phyloP scores from a whole-genome alignment of 768 basidiomycete genomes.

The Dioszegia aurantiaca region DNA sequence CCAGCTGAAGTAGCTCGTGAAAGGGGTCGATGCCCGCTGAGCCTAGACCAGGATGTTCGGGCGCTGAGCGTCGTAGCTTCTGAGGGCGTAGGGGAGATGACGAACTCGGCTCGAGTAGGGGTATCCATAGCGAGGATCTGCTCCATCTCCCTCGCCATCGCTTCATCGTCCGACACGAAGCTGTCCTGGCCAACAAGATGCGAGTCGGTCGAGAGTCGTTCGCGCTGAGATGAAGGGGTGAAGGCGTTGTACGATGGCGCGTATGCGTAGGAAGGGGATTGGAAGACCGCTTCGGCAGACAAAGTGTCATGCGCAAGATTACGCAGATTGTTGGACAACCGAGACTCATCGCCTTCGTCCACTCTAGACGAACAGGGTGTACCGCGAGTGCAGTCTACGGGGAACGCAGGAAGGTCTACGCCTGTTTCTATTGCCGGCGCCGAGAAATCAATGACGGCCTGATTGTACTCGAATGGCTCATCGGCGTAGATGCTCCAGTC shows the following conservation, averaged over 20 bases:
- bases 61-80: constrained; percentile 9
- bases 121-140: constrained; percentile 43
- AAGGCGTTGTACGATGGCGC: not conserved
- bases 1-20: constrained; percentile 12
- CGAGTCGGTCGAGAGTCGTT: constrained; percentile 12
- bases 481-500: constrained; percentile 13
- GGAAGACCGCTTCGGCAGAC: not conserved
- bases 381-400: constrained; percentile 11
- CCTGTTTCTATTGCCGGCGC: constrained; percentile 9
- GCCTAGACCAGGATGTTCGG: constrained; percentile 12
- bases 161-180: constrained; percentile 27
- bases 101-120: constrained; percentile 44
- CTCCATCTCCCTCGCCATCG: constrained; percentile 41
- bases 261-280: constrained; percentile 1
- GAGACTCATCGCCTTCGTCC: constrained; percentile 13
- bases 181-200: constrained; percentile 9
- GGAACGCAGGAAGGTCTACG: constrained; percentile 37
- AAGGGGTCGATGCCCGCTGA: constrained; percentile 1
- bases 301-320: constrained; percentile 5
- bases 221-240: constrained; percentile 2
- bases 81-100: constrained; percentile 34
- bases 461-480: constrained; percentile 1
- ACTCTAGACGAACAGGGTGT: constrained; percentile 6
- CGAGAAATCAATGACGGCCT: constrained; percentile 4
- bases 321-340: not conserved